phyloP scores from a whole-genome alignment of 345 rosid genomes.

The Moringa oleifera region DNA sequence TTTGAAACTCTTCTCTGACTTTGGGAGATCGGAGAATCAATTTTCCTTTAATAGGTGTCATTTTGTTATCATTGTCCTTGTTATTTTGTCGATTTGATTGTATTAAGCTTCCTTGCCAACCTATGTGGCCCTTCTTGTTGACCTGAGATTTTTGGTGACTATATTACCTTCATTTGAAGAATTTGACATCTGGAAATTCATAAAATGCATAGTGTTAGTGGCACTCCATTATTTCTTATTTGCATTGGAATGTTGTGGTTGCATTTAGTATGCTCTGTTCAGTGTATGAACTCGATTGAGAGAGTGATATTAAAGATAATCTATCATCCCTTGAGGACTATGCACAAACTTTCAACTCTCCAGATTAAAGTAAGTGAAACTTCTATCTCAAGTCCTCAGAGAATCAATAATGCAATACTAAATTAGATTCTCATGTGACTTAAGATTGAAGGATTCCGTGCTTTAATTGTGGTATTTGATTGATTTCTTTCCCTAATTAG shows the following conservation, averaged over 20 bases:
- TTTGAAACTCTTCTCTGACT: background rate
- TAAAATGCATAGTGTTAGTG: background rate
- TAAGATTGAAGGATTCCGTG: too few relatives aligned
- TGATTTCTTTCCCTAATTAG: too few relatives aligned
- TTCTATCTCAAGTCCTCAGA: background rate
- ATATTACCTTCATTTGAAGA: background rate
- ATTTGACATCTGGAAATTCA: background rate
- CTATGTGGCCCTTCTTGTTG: background rate
- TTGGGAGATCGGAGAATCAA: background rate
- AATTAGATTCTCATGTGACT: background rate
- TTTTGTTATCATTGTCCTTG: background rate
- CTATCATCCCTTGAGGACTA: background rate
- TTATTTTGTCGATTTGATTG: background rate
- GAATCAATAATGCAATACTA: background rate
- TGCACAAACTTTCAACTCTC: background rate
- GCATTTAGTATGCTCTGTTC: background rate
- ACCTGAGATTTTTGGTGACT: background rate
- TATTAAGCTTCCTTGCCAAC: background rate
- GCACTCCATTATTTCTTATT: background rate
- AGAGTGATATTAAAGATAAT: background rate
- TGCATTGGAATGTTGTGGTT: constrained; percentile 1
- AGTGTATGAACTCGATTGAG: background rate
- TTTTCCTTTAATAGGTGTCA: constrained; percentile 1
- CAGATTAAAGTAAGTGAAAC: background rate
- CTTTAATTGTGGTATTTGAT: too few relatives aligned